Base-by-base conservation (phyloP, 768 basidiomycete genomes). In the Mycena indigotica region DNA sequence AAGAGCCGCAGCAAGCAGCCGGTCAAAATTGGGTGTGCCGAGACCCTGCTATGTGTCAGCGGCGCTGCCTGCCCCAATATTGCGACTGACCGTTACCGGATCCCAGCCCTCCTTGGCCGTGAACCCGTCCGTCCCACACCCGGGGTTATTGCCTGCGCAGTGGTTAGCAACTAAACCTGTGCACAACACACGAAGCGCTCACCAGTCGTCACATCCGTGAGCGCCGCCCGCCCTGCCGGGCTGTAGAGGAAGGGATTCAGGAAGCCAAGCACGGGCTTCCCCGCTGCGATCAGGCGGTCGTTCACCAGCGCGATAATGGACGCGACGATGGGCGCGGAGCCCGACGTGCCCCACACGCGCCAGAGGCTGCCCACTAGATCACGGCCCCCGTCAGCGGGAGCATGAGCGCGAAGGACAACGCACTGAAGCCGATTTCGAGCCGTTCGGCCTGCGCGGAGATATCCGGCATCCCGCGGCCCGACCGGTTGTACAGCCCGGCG, bases 271-370 rank as follows among this genome's bases (percentile, higher is more conserved):
- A 35, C 50, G 10, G 61, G 48, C 50, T 68, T 70, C 0, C 70
- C 69, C 0, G 64, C 69, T 3, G 53, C 66, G 19, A 76, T 40
- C 12, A 74, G 71, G 0, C 71, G 74, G 30, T 80, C 76, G 40
- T 80, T 78, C 39, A 81, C 60, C 62, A 80, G 72, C 2, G 77
- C 66, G 21, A 80, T 63, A 50, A 81, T 65, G 44, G 70, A 70
- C 0, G 79, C 73, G 56, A 83, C 77, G 2, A 77, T 72, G 1
- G 81, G 80, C 8, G 73, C 35, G 0, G 79, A n/a, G 4, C 73
- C 73, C 8, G 79, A 80, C 3, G 81, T 83, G 30, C 82, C 82
- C 2, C 51, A 66, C 28, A 73, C 64, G 2, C 50, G 35, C 19
- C 3, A n/a, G 16, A 55, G 0, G 40, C 24, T 2, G 44, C 28